Evolutionary conservation across 2,329 filamentous ascomycete species (phyloP).

Genomic region (Diatrype stigma): DNA sequence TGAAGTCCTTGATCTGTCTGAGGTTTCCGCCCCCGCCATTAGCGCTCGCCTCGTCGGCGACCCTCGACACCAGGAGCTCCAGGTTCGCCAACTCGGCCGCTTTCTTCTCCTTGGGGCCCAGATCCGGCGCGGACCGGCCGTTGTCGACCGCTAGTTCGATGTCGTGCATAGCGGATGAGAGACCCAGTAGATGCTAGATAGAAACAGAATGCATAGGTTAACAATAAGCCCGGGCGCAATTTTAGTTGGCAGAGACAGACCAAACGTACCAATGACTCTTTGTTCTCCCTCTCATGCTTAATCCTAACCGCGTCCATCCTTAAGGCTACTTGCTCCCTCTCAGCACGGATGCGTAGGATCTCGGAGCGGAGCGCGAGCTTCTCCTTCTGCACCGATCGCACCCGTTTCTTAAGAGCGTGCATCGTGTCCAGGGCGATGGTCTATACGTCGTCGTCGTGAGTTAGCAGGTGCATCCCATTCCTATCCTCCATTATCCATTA

Average conservation of each 20-base stretch:
- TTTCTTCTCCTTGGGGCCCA: conserved; percentile 42
- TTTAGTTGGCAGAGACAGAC: too few relatives aligned
- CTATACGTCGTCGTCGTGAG: conserved; percentile 25
- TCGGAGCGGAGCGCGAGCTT: conserved; percentile 55
- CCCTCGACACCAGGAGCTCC: conserved; percentile 51
- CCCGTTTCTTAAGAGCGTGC: conserved; percentile 53
- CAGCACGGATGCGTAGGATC: conserved; percentile 54
- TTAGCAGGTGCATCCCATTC: conserved; percentile 1
- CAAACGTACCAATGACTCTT: conserved; percentile 44
- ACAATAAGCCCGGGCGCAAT: too few relatives aligned
- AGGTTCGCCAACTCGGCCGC: conserved; percentile 51
- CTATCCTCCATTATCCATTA: too few relatives aligned
- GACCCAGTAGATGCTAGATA: conserved; percentile 41
- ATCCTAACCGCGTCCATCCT: conserved; percentile 60
- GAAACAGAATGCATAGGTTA: too few relatives aligned
- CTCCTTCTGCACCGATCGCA: conserved; percentile 53
- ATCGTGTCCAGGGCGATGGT: conserved; percentile 57
- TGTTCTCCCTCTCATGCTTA: conserved; percentile 53
- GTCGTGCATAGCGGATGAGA: conserved; percentile 58
- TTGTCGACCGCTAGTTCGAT: conserved; percentile 55
- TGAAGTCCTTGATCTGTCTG: conserved; percentile 57
- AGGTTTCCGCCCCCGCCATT: conserved; percentile 49
- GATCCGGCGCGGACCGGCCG: conserved; percentile 44
- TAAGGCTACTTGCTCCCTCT: conserved; percentile 58
- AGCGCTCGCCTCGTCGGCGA: conserved; percentile 51